Conservation (phyloP, 192 early-diverging fungal genomes). For the Globomyces pollinis-pini region DNA sequence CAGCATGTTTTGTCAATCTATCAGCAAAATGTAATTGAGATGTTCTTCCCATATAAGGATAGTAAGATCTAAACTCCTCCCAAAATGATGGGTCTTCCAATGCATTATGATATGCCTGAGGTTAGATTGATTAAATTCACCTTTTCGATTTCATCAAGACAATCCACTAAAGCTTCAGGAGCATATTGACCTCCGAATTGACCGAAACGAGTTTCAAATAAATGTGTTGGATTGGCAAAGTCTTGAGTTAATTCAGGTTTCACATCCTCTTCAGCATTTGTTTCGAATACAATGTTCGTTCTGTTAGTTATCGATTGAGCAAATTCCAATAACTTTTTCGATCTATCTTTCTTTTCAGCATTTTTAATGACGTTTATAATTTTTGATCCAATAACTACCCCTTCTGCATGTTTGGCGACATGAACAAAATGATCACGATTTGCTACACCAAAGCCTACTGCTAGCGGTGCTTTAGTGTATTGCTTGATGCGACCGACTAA, state of each 20-base stretch:
- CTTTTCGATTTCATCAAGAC: conserved; percentile 80
- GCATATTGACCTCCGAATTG: conserved; percentile 97
- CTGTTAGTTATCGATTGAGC: conserved; percentile 44
- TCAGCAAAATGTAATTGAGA: conserved; percentile 83
- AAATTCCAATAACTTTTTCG: conserved; percentile 39
- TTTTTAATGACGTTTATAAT: conserved; percentile 76
- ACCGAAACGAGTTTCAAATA: conserved; percentile 76
- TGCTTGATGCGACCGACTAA: conserved; percentile 72
- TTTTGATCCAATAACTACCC: conserved; percentile 91
- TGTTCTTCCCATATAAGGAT: conserved; percentile 87
- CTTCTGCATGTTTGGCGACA: conserved; percentile 83
- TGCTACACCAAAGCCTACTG: conserved; percentile 95
- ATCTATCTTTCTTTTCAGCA: conserved; percentile 32
- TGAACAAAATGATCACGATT: conserved; percentile 79
- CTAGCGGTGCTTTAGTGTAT: conserved; percentile 74
- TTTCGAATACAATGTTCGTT: not conserved
- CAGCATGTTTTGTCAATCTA: conserved; percentile 65
- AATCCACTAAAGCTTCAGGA: conserved; percentile 94
- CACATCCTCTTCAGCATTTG: not conserved
- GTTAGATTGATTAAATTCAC: conserved; percentile 2
- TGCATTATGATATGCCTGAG: conserved; percentile 69
- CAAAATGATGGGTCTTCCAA: conserved; percentile 86
- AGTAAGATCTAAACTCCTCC: conserved; percentile 83
- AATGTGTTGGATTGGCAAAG: conserved; percentile 20
- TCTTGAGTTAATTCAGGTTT: not conserved